Evolutionary conservation across 108 stramenopile genomes (phyloP), one percentile per base, ranked within the genome.

Genomic region (Pseudonitzschia delicatissima): DNA sequence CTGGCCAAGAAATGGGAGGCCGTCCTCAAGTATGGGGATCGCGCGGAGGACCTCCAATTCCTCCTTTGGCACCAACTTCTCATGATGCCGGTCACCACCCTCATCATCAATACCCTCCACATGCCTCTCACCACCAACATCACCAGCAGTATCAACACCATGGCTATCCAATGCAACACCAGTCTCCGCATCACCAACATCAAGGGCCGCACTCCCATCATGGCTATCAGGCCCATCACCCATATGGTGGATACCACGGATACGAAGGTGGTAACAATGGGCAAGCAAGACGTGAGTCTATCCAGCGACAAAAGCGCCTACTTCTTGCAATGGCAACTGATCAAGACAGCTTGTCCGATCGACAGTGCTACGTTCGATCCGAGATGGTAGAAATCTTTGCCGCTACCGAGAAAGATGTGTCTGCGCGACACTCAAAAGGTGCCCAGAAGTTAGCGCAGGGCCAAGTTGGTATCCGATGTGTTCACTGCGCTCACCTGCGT

Each of bases 371-470:
- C 74, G 90, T 94, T 31, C 88, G 93, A 28, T 75, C 85, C 13
- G 79, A 89, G 59, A 88, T 89, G 77, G 84, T 91, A 33, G 89
- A 94, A 66, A 82, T 87, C 57, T 94, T 94, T 77, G 64, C 85
- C 13, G 93, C 93, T 18, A 77, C 76, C 5, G 77, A 74, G 18
- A 64, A 82, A 34, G 93, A 94, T 66, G 90, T 92, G 15, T 58
- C 79, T 3, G 73, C 86, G n/a, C 85, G 93, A 69, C 90, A 94
- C 73, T 86, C 86, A 33, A 87, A 87, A 59, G 90, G 90, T 48
- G 88, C 87, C 8, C 93, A 94, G 44, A 91, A 91, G 61, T 77
- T 94, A 21, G 57, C 80, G 25, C 51, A 78, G 20, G 85, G 87
- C 48, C 93, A 94, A 73, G 82, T 94, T 8, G 93, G 93, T 2